Percentiles rank a stretch among this genome's conserved stretches.
Conservation (phyloP, 2,329 filamentous ascomycete genomes). For the Diplodia scrobiculata region DNA sequence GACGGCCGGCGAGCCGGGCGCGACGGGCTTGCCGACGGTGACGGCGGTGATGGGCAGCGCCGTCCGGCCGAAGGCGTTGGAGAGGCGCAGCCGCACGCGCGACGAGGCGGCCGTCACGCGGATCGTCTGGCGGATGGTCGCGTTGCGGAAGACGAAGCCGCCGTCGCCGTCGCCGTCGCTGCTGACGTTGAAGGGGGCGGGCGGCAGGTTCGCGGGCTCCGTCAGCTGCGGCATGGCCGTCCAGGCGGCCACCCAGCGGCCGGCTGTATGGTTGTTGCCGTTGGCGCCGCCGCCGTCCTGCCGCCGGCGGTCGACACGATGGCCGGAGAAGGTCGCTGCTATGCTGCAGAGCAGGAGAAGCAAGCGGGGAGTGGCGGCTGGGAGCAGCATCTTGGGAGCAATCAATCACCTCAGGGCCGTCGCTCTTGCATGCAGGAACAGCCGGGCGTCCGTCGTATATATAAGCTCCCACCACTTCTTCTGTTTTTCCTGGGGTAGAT, state of each 20-base stretch:
- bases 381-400: background rate
- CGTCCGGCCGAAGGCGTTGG: constrained; percentile 65
- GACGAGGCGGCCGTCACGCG: constrained; percentile 60
- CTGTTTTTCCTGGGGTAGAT: background rate
- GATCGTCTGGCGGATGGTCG: constrained; percentile 67
- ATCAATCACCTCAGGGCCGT: too few relatives aligned
- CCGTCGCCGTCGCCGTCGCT: too few relatives aligned
- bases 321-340: background rate
- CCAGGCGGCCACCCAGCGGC: constrained; percentile 66
- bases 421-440: background rate
- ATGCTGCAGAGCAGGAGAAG: background rate
- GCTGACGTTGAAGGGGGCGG: constrained; percentile 53
- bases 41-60: constrained; percentile 63
- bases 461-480: background rate
- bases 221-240: constrained; percentile 67
- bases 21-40: constrained; percentile 53
- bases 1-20: constrained; percentile 58
- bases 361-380: background rate
- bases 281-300: background rate
- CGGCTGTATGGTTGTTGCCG: constrained; percentile 37
- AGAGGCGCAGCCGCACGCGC: constrained; percentile 63
- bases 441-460: background rate
- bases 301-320: constrained; percentile 12
- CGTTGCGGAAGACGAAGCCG: constrained; percentile 44
- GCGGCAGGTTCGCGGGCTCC: constrained; percentile 64